Conservation (phyloP, 164 flowering plant species). For the Berberis thunbergii region DNA sequence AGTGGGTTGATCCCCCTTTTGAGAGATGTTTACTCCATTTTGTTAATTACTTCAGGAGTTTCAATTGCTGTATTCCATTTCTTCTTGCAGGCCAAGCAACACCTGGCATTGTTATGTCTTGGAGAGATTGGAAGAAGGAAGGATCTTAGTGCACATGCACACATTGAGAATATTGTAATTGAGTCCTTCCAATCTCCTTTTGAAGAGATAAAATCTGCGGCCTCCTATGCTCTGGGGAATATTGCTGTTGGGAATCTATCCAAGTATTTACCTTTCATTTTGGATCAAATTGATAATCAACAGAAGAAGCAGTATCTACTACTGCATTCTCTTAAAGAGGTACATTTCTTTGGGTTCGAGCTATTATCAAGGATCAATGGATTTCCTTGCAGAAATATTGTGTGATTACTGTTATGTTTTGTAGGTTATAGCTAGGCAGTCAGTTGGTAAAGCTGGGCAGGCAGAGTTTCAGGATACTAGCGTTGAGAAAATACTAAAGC, state of each 20-base stretch:
- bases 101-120: slow-evolving; percentile 85
- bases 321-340: slow-evolving; percentile 99
- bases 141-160: slow-evolving; percentile 78
- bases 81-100: slow-evolving; percentile 71
- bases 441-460: slow-evolving; percentile 65
- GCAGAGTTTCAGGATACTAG: slow-evolving; percentile 79
- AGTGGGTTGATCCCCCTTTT: background rate
- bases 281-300: slow-evolving; percentile 98
- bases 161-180: slow-evolving; percentile 83
- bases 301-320: slow-evolving; percentile 94
- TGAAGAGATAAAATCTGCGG: slow-evolving; percentile 98
- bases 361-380: background rate
- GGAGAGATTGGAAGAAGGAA: slow-evolving; percentile 98
- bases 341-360: slow-evolving; percentile 11
- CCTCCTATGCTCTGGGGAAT: slow-evolving; percentile 98
- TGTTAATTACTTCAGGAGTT: background rate
- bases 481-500: slow-evolving; percentile 83
- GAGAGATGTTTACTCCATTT: background rate
- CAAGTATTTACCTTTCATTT: slow-evolving; percentile 84
- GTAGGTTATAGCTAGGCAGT: slow-evolving; percentile 98
- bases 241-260: slow-evolving; percentile 96
- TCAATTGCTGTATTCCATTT: background rate
- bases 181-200: slow-evolving; percentile 97
- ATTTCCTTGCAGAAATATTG: background rate
- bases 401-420: slow-evolving; percentile 7